These are phyloP conservation scores for Cynanchum wilfordii DNA, from an alignment of 257 asterid genomes.

Conservation along the genomic window DNA sequence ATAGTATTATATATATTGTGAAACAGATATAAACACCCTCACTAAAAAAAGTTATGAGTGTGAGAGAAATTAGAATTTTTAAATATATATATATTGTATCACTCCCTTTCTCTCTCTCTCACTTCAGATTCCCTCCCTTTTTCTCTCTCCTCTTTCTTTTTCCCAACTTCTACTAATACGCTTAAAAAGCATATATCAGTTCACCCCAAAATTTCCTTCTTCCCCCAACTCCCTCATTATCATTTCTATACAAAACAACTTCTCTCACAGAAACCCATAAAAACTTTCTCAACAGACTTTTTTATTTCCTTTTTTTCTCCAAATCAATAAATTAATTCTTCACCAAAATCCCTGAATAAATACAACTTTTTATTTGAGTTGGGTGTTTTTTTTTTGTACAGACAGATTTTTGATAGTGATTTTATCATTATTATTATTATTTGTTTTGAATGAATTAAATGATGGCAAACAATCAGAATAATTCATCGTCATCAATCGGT, in stretches of 20 bases:
- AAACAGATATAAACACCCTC: too few relatives aligned
- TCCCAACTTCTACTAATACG: neutral
- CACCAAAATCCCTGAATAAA: neutral
- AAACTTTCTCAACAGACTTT: neutral
- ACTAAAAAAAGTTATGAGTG: too few relatives aligned
- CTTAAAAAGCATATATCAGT: neutral
- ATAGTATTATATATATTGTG: too few relatives aligned
- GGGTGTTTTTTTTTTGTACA: neutral
- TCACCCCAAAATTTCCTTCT: neutral
- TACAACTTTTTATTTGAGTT: neutral
- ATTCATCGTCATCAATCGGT: neutral
- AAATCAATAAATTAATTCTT: neutral
- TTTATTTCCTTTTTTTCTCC: too few relatives aligned
- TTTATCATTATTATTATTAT: neutral
- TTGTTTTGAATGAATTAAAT: neutral
- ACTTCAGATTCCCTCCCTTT: constrained; percentile 9
- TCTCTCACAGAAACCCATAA: neutral
- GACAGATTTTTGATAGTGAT: neutral
- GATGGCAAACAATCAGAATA: neutral
- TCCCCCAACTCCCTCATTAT: neutral
- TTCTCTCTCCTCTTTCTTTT: neutral
- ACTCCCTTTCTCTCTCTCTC: neutral
- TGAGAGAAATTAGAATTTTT: too few relatives aligned
- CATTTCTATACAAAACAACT: neutral
- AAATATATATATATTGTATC: too few relatives aligned